Evolutionary conservation across 2,329 filamentous ascomycete genomes (phyloP), one percentile per base, ranked within the genome.

Genomic region (Microcyclospora tardicrescens): DNA sequence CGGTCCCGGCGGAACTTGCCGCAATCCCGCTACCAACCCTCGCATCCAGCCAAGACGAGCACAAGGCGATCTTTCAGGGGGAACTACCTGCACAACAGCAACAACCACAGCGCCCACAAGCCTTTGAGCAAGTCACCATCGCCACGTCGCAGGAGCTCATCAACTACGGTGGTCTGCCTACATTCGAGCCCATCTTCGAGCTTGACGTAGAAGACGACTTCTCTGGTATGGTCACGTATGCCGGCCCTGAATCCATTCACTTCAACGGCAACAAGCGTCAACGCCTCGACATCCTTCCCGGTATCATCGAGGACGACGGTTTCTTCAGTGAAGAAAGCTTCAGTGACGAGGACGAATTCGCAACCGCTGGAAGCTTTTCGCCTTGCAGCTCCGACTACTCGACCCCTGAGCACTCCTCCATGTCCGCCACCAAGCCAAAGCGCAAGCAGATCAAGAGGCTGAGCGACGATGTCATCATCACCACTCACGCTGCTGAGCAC

Each of bases 191-290:
- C 48, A 76, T 93, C 49, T 91, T 87, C 16, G 86, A 93, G 53
- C 72, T 94, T 40, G 87, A 94, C 59, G 86, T 83, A 1, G 87
- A 94, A 54, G 84, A 93, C 71, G 84, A 91, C 58, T 85, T 93
- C 54, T 79, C 76, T 58, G 73, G 74, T 39, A 72, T 93, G 8
- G 78, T 85, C 47, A 77, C 84, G 55, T 80, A 86, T 48, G 63
- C 67, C 30, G 65, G 71, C 35, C 77, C 79, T 60, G 65, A 73
- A 10, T 63, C 69, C 46, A 75, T 73, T 54, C 66, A 72, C 49
- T 79, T 73, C 59, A 57, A 73, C 43, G 69, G 71, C 40, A 72
- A 65, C 55, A 85, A 84, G 67, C 77, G 87, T 49, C 72, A 87
- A 70, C 62, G 84, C 63, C 65, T 89, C 12, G 52, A 82, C 65